Evolutionary conservation across 108 stramenopile species (phyloP), one percentile per base, ranked within the genome.

Genomic region (Conticribra weissflogii): DNA sequence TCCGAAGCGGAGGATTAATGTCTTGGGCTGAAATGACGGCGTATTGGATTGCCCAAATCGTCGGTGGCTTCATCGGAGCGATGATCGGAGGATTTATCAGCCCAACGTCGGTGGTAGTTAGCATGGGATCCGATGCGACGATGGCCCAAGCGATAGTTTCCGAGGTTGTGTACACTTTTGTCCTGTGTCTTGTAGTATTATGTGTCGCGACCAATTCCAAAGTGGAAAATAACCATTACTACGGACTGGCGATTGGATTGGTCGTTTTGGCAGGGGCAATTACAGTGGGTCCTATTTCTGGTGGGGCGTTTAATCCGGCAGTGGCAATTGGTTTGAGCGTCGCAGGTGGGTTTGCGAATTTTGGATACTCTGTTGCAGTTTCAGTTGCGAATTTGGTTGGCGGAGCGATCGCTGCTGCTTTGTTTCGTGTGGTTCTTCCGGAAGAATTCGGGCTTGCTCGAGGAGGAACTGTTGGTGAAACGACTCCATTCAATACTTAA

Each of bases 1-100:
- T 82, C 2, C 72, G n/a, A n/a, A n/a, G n/a, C n/a, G n/a, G 65
- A 49, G 59, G 84, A 41, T 31, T 73, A 30, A 78, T 85, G 23
- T 54, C 72, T 0, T 48, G 58, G 28, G 25, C 19, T 14, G 55
- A 78, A 52, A 75, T 75, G 68, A 17, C 60, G 0, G 19, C 7
- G 15, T 81, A 78, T 69, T 32, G 24, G 32, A 25, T 50, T 51
- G 62, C 56, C 47, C 84, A 85, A 64, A 68, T 78, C 36, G 7
- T 75, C 8, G 84, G 84, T 18, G 72, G 51, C 3, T 51, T 78
- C 16, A 27, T 83, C 16, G 82, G 64, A 33, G 52, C 49, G 17
- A 48, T 70, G 5, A 30, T 23, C 18, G 67, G 67, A 21, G 67
- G 67, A 17, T 47, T 59, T 0, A 47, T 68, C 3, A 21, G 21